phyloP scores from a whole-genome alignment of 176 grass and related monocot species.

The Avena insularis region DNA sequence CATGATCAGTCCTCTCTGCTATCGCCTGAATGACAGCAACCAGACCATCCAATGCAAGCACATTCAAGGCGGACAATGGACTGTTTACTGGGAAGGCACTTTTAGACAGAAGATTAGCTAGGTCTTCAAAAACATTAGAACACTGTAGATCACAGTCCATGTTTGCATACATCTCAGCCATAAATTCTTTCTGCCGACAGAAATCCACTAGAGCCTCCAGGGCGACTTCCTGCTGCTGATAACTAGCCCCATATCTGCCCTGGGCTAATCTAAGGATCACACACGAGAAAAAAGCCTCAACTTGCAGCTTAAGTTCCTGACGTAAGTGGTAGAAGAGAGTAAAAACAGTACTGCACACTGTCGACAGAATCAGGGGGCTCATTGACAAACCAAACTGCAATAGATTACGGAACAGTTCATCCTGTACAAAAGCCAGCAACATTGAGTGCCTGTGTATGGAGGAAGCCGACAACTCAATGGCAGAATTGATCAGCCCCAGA shows the following conservation, averaged over 20 bases:
- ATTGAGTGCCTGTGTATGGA: conserved; percentile 70
- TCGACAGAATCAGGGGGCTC: conserved; percentile 92
- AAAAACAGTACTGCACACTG: conserved; percentile 90
- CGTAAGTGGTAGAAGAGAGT: conserved; percentile 93
- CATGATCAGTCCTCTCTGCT: conserved; percentile 68
- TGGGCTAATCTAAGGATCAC: conserved; percentile 89
- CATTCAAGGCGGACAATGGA: conserved; percentile 83
- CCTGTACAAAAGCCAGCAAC: conserved; percentile 81
- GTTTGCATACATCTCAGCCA: conserved; percentile 98
- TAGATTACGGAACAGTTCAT: conserved; percentile 89
- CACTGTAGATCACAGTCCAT: conserved; percentile 96
- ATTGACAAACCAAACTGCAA: conserved; percentile 96
- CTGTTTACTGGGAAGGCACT: conserved; percentile 93
- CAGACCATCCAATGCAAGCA: conserved; percentile 91
- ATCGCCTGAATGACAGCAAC: conserved; percentile 80
- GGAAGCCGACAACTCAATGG: conserved; percentile 71
- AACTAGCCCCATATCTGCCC: conserved; percentile 84
- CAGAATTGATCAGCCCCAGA: conserved; percentile 84
- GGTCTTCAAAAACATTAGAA: conserved; percentile 94
- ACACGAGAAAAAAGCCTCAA: conserved; percentile 96
- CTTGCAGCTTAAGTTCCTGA: conserved; percentile 82
- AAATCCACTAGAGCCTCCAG: conserved; percentile 96
- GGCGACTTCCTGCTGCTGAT: conserved; percentile 95
- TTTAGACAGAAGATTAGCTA: conserved; percentile 90
- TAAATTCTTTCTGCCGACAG: conserved; percentile 94